Conservation (phyloP, 2,329 filamentous ascomycete genomes). For the Malbranchea cinnamomea region DNA sequence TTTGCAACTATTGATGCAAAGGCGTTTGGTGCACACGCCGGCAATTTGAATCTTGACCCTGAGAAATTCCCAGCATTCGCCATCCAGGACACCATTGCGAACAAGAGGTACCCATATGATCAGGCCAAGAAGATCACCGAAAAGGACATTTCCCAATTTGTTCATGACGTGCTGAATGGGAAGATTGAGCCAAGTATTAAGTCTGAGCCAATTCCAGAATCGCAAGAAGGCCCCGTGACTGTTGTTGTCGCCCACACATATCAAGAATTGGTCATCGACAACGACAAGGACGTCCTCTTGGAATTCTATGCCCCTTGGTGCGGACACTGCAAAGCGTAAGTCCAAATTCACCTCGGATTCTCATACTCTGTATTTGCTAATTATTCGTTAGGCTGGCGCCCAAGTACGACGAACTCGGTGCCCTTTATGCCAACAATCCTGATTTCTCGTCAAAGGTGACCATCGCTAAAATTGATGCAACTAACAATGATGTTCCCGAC, state of each 20-base stretch:
- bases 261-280: conserved; percentile 77
- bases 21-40: conserved; percentile 83
- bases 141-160: conserved; percentile 63
- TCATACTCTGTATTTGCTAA: conserved; percentile 6
- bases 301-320: conserved; percentile 95
- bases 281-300: conserved; percentile 89
- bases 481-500: conserved; percentile 88
- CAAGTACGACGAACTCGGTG: conserved; percentile 51
- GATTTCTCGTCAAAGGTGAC: conserved; percentile 44
- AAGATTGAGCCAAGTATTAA: conserved; percentile 95
- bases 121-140: conserved; percentile 64
- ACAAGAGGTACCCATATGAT: conserved; percentile 92
- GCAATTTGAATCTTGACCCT: conserved; percentile 91
- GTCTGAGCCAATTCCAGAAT: conserved; percentile 92
- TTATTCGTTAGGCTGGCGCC: conserved; percentile 37
- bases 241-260: conserved; percentile 90
- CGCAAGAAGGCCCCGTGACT: conserved; percentile 74
- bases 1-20: conserved; percentile 95
- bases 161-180: conserved; percentile 69
- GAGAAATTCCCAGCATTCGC: conserved; percentile 95
- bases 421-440: conserved; percentile 36
- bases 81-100: conserved; percentile 90
- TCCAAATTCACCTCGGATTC: conserved; percentile 6
- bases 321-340: conserved; percentile 53
- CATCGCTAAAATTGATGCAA: conserved; percentile 88